A percentile compares a stretch with the other conserved stretches of the same genome.
These are phyloP conservation scores for Serpula lacrymans DNA, from an alignment of 768 basidiomycete species.

Conservation along the genomic window DNA sequence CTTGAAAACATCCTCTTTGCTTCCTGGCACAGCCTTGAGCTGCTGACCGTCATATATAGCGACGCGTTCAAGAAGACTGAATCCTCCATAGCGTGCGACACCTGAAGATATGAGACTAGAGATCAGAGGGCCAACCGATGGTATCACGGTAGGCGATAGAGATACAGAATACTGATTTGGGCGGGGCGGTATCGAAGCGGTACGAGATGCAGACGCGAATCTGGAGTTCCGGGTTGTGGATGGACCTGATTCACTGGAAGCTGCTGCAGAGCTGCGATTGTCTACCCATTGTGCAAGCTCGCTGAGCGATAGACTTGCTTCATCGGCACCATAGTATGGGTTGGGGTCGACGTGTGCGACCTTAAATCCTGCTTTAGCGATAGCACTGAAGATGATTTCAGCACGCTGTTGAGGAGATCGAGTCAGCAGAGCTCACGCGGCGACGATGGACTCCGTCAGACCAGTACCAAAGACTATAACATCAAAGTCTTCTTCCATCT, in stretches of 20 bases:
- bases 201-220: conserved; percentile 44
- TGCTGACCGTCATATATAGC: conserved; percentile 51
- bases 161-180: conserved; percentile 83
- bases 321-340: conserved; percentile 78
- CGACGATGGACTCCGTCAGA: conserved; percentile 78
- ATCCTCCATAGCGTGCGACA: conserved; percentile 89
- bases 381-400: conserved; percentile 50
- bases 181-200: conserved; percentile 43
- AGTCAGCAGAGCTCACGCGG: conserved; percentile 63
- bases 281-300: conserved; percentile 76
- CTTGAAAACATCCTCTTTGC: conserved; percentile 93
- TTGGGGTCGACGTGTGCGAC: conserved; percentile 88
- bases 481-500: conserved; percentile 55
- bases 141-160: conserved; percentile 78
- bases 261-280: conserved; percentile 18
- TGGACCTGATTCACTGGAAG: conserved; percentile 5
- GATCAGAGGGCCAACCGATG: conserved; percentile 75
- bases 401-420: conserved; percentile 1
- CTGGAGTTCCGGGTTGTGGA: conserved; percentile 12
- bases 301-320: conserved; percentile 78
- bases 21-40: conserved; percentile 73
- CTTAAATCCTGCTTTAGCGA: conserved; percentile 84
- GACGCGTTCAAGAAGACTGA: conserved; percentile 74
- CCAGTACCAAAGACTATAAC: conserved; percentile 75
- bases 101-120: conserved; percentile 76